Evolutionary conservation across 164 flowering plant species (phyloP).

Genomic region (Vitis rupestris): DNA sequence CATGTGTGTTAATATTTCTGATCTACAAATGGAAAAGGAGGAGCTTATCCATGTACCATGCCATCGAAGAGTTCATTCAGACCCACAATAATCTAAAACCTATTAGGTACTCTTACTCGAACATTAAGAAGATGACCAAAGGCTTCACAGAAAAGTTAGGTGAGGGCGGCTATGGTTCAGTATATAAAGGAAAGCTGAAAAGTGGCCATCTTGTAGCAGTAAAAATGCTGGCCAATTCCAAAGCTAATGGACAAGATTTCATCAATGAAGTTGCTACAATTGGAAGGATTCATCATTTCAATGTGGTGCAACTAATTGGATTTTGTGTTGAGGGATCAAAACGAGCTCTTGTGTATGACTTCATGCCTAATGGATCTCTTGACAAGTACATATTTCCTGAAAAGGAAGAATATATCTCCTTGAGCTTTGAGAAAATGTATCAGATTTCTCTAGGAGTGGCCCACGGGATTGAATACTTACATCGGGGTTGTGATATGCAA

Average conservation of each 20-base stretch:
- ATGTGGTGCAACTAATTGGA: slow-evolving; percentile 5
- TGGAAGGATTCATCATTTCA: slow-evolving; percentile 9
- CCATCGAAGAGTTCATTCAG: not conserved
- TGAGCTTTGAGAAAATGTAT: slow-evolving; percentile 6
- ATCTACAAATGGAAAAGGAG: not conserved
- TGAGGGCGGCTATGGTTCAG: slow-evolving; percentile 4
- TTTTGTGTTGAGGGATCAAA: slow-evolving; percentile 6
- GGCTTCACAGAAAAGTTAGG: not conserved
- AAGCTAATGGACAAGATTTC: not conserved
- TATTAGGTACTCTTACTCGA: too few relatives aligned
- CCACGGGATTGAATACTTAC: slow-evolving; percentile 20
- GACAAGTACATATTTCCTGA: slow-evolving; percentile 4
- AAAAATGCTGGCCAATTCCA: not conserved
- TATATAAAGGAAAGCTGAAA: not conserved
- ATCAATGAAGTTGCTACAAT: slow-evolving; percentile 6
- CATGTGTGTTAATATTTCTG: too few relatives aligned
- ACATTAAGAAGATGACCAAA: too few relatives aligned
- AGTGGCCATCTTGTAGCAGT: slow-evolving; percentile 1
- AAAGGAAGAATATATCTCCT: not conserved
- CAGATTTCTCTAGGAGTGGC: slow-evolving; percentile 17
- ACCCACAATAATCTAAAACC: not conserved
- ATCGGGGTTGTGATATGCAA: slow-evolving; percentile 18
- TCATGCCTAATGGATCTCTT: slow-evolving; percentile 20
- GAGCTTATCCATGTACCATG: not conserved
- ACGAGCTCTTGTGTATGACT: not conserved